Percentiles rank a stretch among this genome's conserved stretches.
These are phyloP conservation scores for Cadophora malorum DNA, from an alignment of 2,329 filamentous ascomycete species.

Conservation along the genomic window DNA sequence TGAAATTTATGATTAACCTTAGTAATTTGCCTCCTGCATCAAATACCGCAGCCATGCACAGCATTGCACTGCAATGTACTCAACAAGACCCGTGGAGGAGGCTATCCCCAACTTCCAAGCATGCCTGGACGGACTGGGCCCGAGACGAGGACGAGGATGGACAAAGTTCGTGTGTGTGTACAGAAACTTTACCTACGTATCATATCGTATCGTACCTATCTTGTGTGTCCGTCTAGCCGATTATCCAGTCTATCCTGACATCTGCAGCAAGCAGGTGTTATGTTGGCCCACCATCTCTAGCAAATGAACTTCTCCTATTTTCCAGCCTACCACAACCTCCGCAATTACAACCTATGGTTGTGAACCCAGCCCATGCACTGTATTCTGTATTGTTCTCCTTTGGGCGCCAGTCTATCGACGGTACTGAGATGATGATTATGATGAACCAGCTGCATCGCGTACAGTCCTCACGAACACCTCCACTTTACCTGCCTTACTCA, in stretches of 20 bases:
- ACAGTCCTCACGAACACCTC: slow-evolving; percentile 16
- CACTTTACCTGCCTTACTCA: slow-evolving; percentile 9
- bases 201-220: neutral
- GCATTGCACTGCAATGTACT: neutral
- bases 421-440: neutral
- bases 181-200: neutral
- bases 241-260: slow-evolving; percentile 4
- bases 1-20: neutral
- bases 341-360: slow-evolving; percentile 20
- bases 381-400: neutral
- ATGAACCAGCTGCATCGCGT: slow-evolving; percentile 1
- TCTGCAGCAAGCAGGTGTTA: slow-evolving; percentile 6
- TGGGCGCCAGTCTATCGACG: neutral
- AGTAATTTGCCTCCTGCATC: slow-evolving; percentile 14
- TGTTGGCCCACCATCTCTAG: slow-evolving; percentile 16
- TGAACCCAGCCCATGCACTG: neutral
- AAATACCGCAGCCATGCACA: slow-evolving; percentile 15
- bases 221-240: neutral
- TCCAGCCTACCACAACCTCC: slow-evolving; percentile 22
- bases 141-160: neutral
- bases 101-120: slow-evolving; percentile 18
- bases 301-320: slow-evolving; percentile 7
- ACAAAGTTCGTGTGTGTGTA: neutral
- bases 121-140: slow-evolving; percentile 17
- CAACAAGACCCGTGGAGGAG: neutral